A percentile compares a stretch with the other conserved stretches of the same genome.
Evolutionary conservation across 1,284 basidiomycete species (phyloP).

Genomic region (Austroboletus rostrupii): DNA sequence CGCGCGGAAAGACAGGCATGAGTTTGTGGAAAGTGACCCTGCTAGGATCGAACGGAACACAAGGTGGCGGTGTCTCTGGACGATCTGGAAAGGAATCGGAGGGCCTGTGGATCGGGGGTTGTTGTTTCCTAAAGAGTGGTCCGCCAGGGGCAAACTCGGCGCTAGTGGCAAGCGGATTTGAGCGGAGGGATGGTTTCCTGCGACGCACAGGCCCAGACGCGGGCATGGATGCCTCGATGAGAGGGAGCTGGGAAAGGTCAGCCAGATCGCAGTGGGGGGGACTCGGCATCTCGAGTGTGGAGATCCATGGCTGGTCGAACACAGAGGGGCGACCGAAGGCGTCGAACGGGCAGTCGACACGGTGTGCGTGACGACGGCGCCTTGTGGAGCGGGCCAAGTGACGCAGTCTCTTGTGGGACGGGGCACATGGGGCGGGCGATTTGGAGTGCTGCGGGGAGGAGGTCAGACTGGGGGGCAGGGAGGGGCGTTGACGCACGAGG

Average conservation of each 20-base stretch:
- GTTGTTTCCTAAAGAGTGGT: slow-evolving; percentile 12
- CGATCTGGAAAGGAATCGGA: slow-evolving; percentile 18
- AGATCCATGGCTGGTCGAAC: slow-evolving; percentile 62
- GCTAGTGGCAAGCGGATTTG: slow-evolving; percentile 40
- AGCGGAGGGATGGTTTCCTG: slow-evolving; percentile 47
- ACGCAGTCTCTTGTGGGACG: slow-evolving; percentile 31
- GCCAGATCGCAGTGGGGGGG: slow-evolving; percentile 48
- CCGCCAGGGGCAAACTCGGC: slow-evolving; percentile 13
- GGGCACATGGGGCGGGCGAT: slow-evolving; percentile 36
- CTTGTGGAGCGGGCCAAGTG: slow-evolving; percentile 25
- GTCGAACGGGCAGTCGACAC: slow-evolving; percentile 31
- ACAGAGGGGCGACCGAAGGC: slow-evolving; percentile 27
- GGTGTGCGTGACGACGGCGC: slow-evolving; percentile 36
- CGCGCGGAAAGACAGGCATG: slow-evolving; percentile 50
- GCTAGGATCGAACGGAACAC: slow-evolving; percentile 39
- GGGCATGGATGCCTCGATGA: slow-evolving; percentile 24
- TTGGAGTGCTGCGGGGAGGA: slow-evolving; percentile 30
- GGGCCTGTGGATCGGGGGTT: slow-evolving; percentile 15
- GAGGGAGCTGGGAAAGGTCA: slow-evolving; percentile 51
- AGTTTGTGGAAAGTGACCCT: slow-evolving; percentile 53
- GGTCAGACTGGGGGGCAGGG: slow-evolving; percentile 8
- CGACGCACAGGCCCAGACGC: slow-evolving; percentile 52
- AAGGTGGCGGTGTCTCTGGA: slow-evolving; percentile 42
- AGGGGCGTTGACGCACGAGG: slow-evolving; percentile 19
- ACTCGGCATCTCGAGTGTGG: slow-evolving; percentile 45